Evolutionary conservation across 148 eudicot genomes (phyloP).

Genomic region (Rhododendron ferrugineum): DNA sequence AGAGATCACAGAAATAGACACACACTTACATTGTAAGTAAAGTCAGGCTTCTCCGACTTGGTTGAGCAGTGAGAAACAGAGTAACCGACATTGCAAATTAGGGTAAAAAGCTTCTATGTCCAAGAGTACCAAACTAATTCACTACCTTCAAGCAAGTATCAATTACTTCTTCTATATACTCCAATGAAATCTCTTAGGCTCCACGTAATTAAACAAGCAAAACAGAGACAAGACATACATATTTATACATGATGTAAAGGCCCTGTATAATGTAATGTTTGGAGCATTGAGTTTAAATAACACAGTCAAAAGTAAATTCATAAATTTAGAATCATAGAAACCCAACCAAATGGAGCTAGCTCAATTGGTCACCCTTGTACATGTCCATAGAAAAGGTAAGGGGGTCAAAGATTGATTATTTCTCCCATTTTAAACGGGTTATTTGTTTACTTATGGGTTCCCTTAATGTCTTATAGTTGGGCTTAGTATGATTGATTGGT

Average conservation of each 20-base stretch:
- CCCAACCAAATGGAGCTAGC: no score
- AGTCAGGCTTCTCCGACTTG: not conserved
- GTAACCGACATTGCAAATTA: not conserved
- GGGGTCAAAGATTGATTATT: no score
- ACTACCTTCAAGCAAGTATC: not conserved
- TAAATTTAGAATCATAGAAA: not conserved
- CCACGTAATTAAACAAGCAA: not conserved
- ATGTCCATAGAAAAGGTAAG: no score
- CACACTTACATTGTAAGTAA: not conserved
- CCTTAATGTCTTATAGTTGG: no score
- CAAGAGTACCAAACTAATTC: not conserved
- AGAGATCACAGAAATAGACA: not conserved
- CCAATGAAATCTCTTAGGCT: not conserved
- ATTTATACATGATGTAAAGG: not conserved
- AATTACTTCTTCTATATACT: not conserved
- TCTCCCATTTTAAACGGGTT: no score
- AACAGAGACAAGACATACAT: not conserved
- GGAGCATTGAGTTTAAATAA: not conserved
- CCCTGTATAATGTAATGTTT: not conserved
- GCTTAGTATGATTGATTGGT: no score
- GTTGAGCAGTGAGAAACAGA: not conserved
- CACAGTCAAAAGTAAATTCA: not conserved
- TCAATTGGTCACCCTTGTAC: no score
- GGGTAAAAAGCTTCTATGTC: not conserved
- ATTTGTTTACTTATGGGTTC: no score